Conservation (phyloP, 2,329 filamentous ascomycete species). For the Scytalidium lignicola region DNA sequence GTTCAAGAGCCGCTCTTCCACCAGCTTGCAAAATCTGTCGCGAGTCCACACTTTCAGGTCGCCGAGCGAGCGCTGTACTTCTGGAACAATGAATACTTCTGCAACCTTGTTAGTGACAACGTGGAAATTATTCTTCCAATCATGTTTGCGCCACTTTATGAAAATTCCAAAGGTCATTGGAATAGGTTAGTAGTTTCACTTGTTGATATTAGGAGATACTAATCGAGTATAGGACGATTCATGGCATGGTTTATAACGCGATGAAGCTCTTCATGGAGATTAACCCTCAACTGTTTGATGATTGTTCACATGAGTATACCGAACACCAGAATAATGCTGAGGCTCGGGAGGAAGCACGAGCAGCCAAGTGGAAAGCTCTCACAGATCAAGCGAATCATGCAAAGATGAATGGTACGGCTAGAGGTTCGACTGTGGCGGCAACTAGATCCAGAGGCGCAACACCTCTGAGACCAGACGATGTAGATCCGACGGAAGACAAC, state of each 20-base stretch:
- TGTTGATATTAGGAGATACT: slow-evolving; percentile 20
- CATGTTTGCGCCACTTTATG: slow-evolving; percentile 97
- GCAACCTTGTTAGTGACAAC: slow-evolving; percentile 97
- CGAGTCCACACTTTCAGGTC: slow-evolving; percentile 98
- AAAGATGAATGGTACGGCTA: slow-evolving; percentile 41
- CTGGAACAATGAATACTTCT: slow-evolving; percentile 99
- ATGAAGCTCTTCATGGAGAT: slow-evolving; percentile 99
- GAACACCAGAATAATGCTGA: slow-evolving; percentile 90
- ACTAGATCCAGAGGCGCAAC: slow-evolving; percentile 35
- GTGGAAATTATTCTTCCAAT: slow-evolving; percentile 97
- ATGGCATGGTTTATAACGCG: slow-evolving; percentile 99
- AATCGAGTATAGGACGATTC: slow-evolving; percentile 70
- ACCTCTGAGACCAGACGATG: slow-evolving; percentile 61
- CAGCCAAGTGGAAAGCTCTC: slow-evolving; percentile 85
- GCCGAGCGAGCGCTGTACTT: slow-evolving; percentile 97
- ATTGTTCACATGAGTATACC: slow-evolving; percentile 97
- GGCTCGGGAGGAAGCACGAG: slow-evolving; percentile 74
- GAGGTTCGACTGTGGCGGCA: slow-evolving; percentile 27
- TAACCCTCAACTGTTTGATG: slow-evolving; percentile 95
- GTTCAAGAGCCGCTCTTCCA: slow-evolving; percentile 97
- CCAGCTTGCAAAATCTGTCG: slow-evolving; percentile 94
- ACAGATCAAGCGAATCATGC: slow-evolving; percentile 72
- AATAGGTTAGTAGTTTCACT: slow-evolving; percentile 64
- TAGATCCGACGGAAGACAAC: slow-evolving; percentile 77
- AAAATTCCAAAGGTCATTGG: slow-evolving; percentile 99